phyloP scores from a whole-genome alignment of 441 rosid species.

The Mallotus japonicus region DNA sequence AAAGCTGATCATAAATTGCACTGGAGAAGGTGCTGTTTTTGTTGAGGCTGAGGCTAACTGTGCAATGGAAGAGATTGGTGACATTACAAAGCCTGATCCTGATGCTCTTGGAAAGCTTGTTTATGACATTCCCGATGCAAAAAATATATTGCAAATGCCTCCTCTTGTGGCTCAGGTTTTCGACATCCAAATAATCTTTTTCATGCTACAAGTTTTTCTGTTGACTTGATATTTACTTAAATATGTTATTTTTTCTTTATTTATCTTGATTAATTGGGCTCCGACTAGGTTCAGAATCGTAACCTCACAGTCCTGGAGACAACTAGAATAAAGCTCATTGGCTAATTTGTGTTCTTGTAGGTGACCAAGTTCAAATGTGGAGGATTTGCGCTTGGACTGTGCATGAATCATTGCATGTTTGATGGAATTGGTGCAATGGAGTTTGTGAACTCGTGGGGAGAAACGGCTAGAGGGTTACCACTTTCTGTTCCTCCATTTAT shows the following conservation, averaged over 20 bases:
- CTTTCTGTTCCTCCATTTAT: slow-evolving; percentile 57
- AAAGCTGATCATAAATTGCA: slow-evolving; percentile 70
- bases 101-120: slow-evolving; percentile 75
- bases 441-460: slow-evolving; percentile 92
- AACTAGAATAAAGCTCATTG: neutral
- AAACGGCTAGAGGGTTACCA: slow-evolving; percentile 76
- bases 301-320: too few species aligned
- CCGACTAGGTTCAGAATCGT: too few species aligned
- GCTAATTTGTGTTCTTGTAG: slow-evolving; percentile 25
- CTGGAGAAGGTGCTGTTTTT: slow-evolving; percentile 80
- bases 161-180: slow-evolving; percentile 81
- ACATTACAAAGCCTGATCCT: slow-evolving; percentile 75
- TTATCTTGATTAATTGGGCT: too few species aligned
- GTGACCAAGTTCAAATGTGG: slow-evolving; percentile 82
- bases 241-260: neutral
- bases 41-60: slow-evolving; percentile 86
- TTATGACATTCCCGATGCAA: slow-evolving; percentile 71
- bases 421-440: slow-evolving; percentile 95
- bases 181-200: neutral
- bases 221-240: neutral
- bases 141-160: slow-evolving; percentile 80
- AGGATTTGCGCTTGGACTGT: slow-evolving; percentile 79
- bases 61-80: slow-evolving; percentile 65
- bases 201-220: neutral
- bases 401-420: slow-evolving; percentile 81